Evolutionary conservation across 345 rosid species (phyloP).

Genomic region (Dipteronia dyeriana): DNA sequence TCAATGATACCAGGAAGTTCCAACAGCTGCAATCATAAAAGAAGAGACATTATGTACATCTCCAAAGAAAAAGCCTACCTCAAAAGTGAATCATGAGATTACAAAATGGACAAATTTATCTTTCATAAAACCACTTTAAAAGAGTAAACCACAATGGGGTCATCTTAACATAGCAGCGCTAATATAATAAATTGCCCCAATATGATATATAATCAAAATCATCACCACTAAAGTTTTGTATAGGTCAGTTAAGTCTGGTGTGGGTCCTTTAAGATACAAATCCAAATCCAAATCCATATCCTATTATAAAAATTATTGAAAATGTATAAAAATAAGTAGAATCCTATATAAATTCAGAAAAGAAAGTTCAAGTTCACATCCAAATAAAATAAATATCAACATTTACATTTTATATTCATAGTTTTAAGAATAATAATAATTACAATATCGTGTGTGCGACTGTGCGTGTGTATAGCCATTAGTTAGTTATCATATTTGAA

Average conservation of each 20-base stretch:
- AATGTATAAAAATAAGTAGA: neutral
- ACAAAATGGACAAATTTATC: neutral
- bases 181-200: neutral
- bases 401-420: neutral
- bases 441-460: neutral
- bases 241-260: neutral
- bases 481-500: neutral
- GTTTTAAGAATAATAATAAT: no score
- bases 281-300: neutral
- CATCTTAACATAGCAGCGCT: neutral
- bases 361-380: neutral
- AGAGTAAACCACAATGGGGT: neutral
- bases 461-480: neutral
- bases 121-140: neutral
- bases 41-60: neutral
- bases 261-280: no score
- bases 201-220: neutral
- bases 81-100: neutral
- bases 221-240: neutral
- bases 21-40: slow-evolving; percentile 56
- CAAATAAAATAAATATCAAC: no score
- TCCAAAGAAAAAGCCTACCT: neutral
- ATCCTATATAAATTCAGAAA: neutral
- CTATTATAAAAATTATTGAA: neutral
- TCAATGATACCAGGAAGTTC: slow-evolving; percentile 99